Percentiles rank a stretch among this genome's conserved stretches.
phyloP scores from a whole-genome alignment of 192 early-diverging fungal species.

The Backusella tarrabulga region DNA sequence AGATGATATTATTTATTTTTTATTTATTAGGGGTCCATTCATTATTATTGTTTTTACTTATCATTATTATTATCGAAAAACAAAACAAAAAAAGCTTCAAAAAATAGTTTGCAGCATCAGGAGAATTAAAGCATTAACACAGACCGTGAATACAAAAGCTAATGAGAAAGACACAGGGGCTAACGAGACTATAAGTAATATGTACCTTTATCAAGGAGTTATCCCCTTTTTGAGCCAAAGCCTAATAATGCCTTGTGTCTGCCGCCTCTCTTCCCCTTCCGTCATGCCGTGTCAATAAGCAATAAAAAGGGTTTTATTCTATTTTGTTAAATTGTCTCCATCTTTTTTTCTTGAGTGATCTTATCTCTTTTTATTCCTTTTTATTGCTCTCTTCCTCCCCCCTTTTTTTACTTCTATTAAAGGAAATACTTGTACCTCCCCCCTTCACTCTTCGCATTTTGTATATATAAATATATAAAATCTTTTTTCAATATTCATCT shows the following conservation, averaged over 20 bases:
- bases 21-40: not conserved
- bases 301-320: constrained; percentile 12
- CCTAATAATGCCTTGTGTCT: constrained; percentile 13
- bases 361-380: constrained; percentile 6
- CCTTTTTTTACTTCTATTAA: constrained; percentile 6
- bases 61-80: not conserved
- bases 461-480: constrained; percentile 4
- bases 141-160: not conserved
- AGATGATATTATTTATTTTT: not conserved
- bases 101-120: not conserved
- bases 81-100: not conserved
- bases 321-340: constrained; percentile 5
- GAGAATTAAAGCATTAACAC: not conserved
- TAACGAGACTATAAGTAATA: not conserved
- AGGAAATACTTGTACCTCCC: not conserved
- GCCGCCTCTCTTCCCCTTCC: constrained; percentile 16
- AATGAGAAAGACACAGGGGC: not conserved
- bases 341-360: not conserved
- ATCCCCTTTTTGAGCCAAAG: constrained; percentile 10
- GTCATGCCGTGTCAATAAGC: constrained; percentile 17
- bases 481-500: not conserved
- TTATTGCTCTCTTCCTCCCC: not conserved
- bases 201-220: constrained; percentile 6
- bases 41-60: not conserved
- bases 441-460: constrained; percentile 1